A percentile compares a stretch with the other conserved stretches of the same genome.
phyloP scores from a whole-genome alignment of 305 asterid genomes.

The Fraxinus xanthoxyloides region DNA sequence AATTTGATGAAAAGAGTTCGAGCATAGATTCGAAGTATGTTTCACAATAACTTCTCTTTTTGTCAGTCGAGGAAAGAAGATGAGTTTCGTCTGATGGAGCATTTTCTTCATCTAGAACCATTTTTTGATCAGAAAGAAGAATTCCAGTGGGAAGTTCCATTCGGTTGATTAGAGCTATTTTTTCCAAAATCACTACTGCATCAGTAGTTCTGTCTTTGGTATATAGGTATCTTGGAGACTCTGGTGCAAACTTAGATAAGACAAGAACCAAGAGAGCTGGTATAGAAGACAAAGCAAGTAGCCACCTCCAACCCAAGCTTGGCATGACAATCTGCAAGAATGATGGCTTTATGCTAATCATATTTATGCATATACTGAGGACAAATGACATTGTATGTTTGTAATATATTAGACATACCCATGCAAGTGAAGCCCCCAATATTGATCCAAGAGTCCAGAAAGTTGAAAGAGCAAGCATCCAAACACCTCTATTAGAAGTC shows the following conservation, averaged over 20 bases:
- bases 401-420: constrained; percentile 30
- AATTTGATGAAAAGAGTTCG: constrained; percentile 41
- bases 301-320: constrained; percentile 52
- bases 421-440: constrained; percentile 45
- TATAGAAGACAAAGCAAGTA: constrained; percentile 49
- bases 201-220: constrained; percentile 40
- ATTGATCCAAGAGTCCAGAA: constrained; percentile 45
- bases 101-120: constrained; percentile 24
- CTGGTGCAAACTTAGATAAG: constrained; percentile 33
- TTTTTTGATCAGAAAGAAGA: constrained; percentile 32
- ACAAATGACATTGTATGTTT: not conserved
- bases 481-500: constrained; percentile 41
- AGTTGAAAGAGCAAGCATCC: constrained; percentile 33
- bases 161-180: constrained; percentile 33
- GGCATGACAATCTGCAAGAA: constrained; percentile 45
- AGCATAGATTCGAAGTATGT: constrained; percentile 20
- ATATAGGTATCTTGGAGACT: constrained; percentile 53
- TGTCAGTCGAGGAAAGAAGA: constrained; percentile 22
- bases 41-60: constrained; percentile 4
- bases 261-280: constrained; percentile 38
- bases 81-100: constrained; percentile 10
- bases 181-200: constrained; percentile 30
- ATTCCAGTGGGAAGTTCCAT: constrained; percentile 40
- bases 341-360: not conserved
- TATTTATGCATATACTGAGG: not conserved